Percentiles rank a stretch among this genome's conserved stretches.
These are phyloP conservation scores for Populus trichocarpa DNA, from an alignment of 441 rosid species.

Conservation along the genomic window DNA sequence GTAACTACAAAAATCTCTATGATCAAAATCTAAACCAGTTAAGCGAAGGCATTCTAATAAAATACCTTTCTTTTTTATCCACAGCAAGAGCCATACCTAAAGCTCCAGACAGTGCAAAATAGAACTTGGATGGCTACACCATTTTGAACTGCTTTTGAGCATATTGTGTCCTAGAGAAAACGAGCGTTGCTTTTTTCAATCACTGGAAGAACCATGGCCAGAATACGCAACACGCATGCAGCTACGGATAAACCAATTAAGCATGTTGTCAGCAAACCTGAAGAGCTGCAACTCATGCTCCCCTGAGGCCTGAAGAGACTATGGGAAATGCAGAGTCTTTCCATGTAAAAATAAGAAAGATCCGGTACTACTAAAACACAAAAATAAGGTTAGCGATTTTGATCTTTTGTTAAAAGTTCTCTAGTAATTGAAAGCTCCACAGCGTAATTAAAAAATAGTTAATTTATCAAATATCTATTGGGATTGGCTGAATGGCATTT, in stretches of 20 bases:
- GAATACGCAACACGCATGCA: neutral
- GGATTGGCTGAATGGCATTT: neutral
- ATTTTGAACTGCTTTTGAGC: neutral
- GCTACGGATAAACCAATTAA: neutral
- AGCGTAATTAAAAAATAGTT: neutral
- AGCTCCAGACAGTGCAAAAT: neutral
- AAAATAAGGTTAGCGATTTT: neutral
- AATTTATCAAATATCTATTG: neutral
- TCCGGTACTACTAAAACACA: neutral
- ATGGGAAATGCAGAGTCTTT: neutral
- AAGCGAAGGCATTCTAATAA: neutral
- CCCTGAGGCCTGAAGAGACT: neutral
- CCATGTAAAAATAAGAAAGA: neutral
- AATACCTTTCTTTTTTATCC: neutral
- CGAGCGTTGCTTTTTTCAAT: neutral
- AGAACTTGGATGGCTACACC: neutral
- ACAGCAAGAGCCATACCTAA: neutral
- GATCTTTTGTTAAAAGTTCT: neutral
- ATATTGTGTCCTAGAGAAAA: neutral
- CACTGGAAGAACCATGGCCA: neutral
- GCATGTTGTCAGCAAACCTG: neutral
- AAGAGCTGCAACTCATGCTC: neutral
- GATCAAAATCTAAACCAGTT: neutral
- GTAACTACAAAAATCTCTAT: no score
- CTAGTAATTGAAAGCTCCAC: neutral